Evolutionary conservation across 805 yeast species (phyloP), one percentile per base, ranked within the genome.

Genomic region (Starmerella vitae): DNA sequence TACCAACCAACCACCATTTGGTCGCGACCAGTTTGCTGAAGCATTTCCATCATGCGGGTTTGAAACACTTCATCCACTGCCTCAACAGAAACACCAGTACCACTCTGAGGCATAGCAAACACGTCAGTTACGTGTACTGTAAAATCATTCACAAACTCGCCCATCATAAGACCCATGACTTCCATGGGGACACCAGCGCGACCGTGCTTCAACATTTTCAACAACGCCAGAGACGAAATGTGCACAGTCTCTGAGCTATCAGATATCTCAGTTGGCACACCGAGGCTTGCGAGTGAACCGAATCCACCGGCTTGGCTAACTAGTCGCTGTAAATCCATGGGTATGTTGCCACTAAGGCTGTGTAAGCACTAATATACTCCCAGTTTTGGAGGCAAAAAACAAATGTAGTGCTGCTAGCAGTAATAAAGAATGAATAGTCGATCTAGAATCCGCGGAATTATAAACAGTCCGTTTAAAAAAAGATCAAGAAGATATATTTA

Each of bases 1-100:
- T 91, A 91, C 99, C 99, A 91, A 25, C 99, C 99, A 36, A 91
- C 99, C 38, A 91, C 98, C 83, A 83, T 85, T 60, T 91, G 93
- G 62, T 86, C 96, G 61, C 99, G 72, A n/a, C 99, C 99, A 1
- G 98, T 91, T 61, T 91, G 98, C 63, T 81, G 77, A 56, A 91
- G 71, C 98, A 91, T 91, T 57, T 91, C 99, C 98, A 91, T 91
- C 98, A 91, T 93, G 58, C 78, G 82, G 3, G 97, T 86, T 61
- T 91, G 98, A 66, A 91, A 91, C 36, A 93, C 97, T 59, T 93
- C 97, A 60, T 93, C 99, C 25, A 91, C 98, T 1, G 99, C 98
- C 60, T 91, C 98, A 42, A 91, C 99, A 42, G 94, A 80, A 15
- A 93, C 98, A 44, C 98, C 99, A 8, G 99, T 91, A 56, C 67